These are phyloP conservation scores for Mycena citricolor DNA, from an alignment of 1,284 basidiomycete species.

Conservation along the genomic window DNA sequence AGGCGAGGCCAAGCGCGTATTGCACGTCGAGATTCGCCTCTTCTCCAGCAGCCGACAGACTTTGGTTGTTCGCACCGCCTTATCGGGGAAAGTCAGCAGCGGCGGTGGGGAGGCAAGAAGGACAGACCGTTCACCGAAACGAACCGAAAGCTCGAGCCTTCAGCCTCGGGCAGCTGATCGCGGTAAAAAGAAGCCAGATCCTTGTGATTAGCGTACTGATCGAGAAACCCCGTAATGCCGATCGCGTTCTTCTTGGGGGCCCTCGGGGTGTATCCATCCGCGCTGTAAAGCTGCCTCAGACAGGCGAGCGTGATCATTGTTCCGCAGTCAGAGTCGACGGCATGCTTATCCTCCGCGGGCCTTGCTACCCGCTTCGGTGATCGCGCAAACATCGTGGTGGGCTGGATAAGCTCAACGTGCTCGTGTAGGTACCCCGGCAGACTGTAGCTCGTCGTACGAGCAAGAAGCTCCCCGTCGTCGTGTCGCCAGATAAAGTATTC, in stretches of 20 bases:
- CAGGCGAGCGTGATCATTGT: conserved; percentile 51
- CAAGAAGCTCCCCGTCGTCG: conserved; percentile 46
- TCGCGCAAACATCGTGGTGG: conserved; percentile 70
- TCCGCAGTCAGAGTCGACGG: conserved; percentile 52
- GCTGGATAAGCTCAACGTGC: conserved; percentile 72
- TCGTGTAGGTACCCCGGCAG: conserved; percentile 59
- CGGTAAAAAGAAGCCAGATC: conserved; percentile 55
- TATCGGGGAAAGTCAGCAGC: conserved; percentile 3
- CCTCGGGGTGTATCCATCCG: conserved; percentile 41
- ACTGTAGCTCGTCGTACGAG: conserved; percentile 72
- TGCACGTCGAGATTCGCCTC: conserved; percentile 76
- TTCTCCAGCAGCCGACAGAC: conserved; percentile 46
- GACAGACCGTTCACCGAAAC: conserved; percentile 48
- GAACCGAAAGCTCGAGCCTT: conserved; percentile 43
- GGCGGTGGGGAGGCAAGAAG: conserved; percentile 1
- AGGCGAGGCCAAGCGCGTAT: conserved; percentile 62
- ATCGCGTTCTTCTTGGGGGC: conserved; percentile 46
- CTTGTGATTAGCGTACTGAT: conserved; percentile 53
- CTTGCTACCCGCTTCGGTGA: conserved; percentile 37
- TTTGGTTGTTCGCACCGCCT: conserved; percentile 68
- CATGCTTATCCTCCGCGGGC: conserved; percentile 23
- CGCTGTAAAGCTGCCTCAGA: conserved; percentile 51
- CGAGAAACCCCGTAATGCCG: conserved; percentile 56
- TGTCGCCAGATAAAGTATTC: conserved; percentile 66
- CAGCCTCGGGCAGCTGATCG: conserved; percentile 46